phyloP scores from a whole-genome alignment of 2,329 filamentous ascomycete genomes.

The Microcyclosporella mali region DNA sequence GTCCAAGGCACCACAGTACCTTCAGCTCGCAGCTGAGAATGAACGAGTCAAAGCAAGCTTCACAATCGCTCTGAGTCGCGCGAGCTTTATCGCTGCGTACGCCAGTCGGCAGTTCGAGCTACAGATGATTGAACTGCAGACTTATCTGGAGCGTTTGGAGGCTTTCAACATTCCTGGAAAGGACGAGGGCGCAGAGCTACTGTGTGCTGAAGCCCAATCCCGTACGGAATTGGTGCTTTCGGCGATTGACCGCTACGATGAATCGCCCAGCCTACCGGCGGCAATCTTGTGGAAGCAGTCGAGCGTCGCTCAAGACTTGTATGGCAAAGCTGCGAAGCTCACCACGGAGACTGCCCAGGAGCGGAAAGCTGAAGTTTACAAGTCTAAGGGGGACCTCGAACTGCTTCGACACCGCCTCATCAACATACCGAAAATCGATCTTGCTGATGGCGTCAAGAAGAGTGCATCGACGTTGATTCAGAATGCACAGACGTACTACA shows the following conservation, averaged over 20 bases:
- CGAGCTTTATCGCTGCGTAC: conserved; percentile 52
- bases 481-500: conserved; percentile 55
- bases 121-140: conserved; percentile 43
- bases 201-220: conserved; percentile 32
- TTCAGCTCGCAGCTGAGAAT: conserved; percentile 33
- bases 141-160: conserved; percentile 45
- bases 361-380: conserved; percentile 44
- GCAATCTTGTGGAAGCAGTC: conserved; percentile 48
- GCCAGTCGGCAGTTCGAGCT: conserved; percentile 53
- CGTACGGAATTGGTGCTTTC: conserved; percentile 27
- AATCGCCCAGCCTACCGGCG: conserved; percentile 15
- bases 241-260: conserved; percentile 21
- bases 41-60: conserved; percentile 26
- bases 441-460: conserved; percentile 38
- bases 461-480: conserved; percentile 45
- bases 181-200: conserved; percentile 51
- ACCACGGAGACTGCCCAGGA: conserved; percentile 37
- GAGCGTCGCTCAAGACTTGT: conserved; percentile 44
- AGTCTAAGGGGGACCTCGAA: conserved; percentile 51
- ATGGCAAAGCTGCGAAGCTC: conserved; percentile 49
- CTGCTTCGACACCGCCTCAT: conserved; percentile 50
- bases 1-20: conserved; percentile 49
- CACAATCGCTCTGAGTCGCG: conserved; percentile 48
- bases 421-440: conserved; percentile 21
- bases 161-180: conserved; percentile 33